A percentile compares a stretch with the other conserved stretches of the same genome.
Conservation (phyloP, 768 basidiomycete species). For the Zangia roseola region DNA sequence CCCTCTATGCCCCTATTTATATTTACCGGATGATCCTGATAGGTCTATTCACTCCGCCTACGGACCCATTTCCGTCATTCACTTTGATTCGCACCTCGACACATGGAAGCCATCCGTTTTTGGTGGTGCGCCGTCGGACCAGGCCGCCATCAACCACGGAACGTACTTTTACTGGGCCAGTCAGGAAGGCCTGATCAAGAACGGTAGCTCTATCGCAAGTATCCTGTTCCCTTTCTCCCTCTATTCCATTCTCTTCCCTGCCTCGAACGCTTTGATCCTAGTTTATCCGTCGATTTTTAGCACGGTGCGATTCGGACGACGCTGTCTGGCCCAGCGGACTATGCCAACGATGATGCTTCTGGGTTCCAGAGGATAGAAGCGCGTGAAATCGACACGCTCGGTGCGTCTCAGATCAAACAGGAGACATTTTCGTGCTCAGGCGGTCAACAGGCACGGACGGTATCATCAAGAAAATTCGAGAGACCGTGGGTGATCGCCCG, state of each 20-base stretch:
- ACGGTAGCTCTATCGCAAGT: conserved; percentile 84
- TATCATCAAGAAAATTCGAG: conserved; percentile 77
- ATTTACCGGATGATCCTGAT: neutral
- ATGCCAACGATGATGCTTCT: conserved; percentile 70
- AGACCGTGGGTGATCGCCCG: conserved; percentile 70
- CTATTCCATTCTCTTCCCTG: conserved; percentile 16
- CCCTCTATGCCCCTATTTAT: neutral
- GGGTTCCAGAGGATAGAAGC: conserved; percentile 85
- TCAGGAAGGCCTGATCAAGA: conserved; percentile 75
- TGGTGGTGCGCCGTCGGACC: conserved; percentile 68
- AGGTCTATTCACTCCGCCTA: conserved; percentile 77
- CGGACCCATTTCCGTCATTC: conserved; percentile 78
- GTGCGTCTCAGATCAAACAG: conserved; percentile 33
- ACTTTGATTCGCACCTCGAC: conserved; percentile 85
- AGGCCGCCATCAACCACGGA: conserved; percentile 81
- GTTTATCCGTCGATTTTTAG: conserved; percentile 54
- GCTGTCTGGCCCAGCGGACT: conserved; percentile 73
- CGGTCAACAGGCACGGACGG: conserved; percentile 56
- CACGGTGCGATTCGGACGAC: conserved; percentile 88
- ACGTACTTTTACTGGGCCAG: conserved; percentile 91
- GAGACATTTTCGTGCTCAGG: neutral
- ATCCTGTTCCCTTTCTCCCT: conserved; percentile 32
- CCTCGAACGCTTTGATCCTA: conserved; percentile 65
- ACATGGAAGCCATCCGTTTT: conserved; percentile 78
- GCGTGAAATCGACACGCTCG: conserved; percentile 80